These are phyloP conservation scores for Chrysopogon serrulatus DNA, from an alignment of 176 grass and related monocot species.

Conservation along the genomic window DNA sequence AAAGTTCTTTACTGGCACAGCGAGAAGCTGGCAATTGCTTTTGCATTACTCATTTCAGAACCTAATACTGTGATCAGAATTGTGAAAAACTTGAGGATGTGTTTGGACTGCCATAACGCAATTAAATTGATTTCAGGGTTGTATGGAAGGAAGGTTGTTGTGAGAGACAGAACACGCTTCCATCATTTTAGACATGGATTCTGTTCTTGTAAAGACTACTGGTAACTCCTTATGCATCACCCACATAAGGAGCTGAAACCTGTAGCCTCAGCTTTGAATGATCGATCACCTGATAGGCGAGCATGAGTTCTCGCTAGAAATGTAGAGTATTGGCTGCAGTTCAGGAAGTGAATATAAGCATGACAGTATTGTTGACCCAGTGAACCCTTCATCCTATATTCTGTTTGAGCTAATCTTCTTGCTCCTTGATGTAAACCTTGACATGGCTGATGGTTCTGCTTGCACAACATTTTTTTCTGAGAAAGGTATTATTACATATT, in stretches of 20 bases:
- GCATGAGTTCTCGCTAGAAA: slow-evolving; percentile 8
- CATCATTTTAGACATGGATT: slow-evolving; percentile 74
- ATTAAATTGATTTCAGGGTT: slow-evolving; percentile 60
- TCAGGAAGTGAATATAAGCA: neutral
- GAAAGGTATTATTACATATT: slow-evolving; percentile 13
- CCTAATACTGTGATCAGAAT: slow-evolving; percentile 42
- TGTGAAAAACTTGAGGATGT: slow-evolving; percentile 80
- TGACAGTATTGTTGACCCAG: neutral
- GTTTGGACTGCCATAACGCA: slow-evolving; percentile 77
- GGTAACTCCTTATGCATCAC: slow-evolving; percentile 33
- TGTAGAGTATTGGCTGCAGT: neutral
- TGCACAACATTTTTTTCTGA: neutral
- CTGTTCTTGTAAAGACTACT: slow-evolving; percentile 87
- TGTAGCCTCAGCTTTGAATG: neutral
- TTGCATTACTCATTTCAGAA: slow-evolving; percentile 65
- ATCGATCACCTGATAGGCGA: neutral
- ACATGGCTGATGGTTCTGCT: neutral
- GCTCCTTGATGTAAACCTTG: slow-evolving; percentile 1
- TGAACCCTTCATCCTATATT: neutral
- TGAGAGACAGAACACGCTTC: slow-evolving; percentile 74
- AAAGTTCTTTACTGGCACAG: slow-evolving; percentile 67
- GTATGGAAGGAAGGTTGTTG: slow-evolving; percentile 57
- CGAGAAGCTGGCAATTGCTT: slow-evolving; percentile 73
- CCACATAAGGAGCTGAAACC: neutral
- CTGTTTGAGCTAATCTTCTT: neutral